Evolutionary conservation across 2,329 filamentous ascomycete genomes (phyloP), one percentile per base, ranked within the genome.

Genomic region (Scedosporium boydii): DNA sequence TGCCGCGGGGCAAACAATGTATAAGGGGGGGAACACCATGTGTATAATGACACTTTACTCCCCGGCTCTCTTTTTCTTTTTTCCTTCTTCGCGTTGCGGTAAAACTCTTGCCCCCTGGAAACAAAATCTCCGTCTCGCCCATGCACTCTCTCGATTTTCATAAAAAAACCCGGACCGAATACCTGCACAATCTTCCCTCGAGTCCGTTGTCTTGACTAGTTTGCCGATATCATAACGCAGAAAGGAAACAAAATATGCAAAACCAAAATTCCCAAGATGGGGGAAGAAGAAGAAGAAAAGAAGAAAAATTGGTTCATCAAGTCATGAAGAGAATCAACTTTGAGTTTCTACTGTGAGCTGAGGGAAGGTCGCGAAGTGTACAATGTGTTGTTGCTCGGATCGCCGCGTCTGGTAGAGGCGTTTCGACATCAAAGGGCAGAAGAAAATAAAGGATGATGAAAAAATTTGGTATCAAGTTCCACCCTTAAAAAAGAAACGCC

Each of bases 1-100:
- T 73, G 71, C 71, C 71, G 71, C 67, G 71, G 69, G 71, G 71
- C 71, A 73, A 64, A 23, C 51, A 55, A 23, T 55, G 51, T 55
- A 55, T 23, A 27, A 55, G 3, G 51, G 48, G 51, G 21, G 14
- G 16, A 12, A 55, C 51, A 29, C 12, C 51, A 55, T 55, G 23
- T 55, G 23, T 12, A 53, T 21, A 53, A 53, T 21, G 27, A 21
- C 48, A 26, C 48, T 29, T 29, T 26, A 21, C 48, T 53, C 23
- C 51, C 51, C 12, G 12, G 23, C 23, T 27, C 6, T 55, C 21
- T 27, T 26, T 55, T 23, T 55, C 51, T 55, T 14, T 55, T 55
- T 55, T 55, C 44, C 16, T 14, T 48, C 44, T 48, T 48, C 18
- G 16, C n/a, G 16, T 48, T 48, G 44, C 44, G n/a, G 18, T 48